Evolutionary conservation across 1,139 yeast genomes (phyloP).

Genomic region (Sugiyamaella sp.): DNA sequence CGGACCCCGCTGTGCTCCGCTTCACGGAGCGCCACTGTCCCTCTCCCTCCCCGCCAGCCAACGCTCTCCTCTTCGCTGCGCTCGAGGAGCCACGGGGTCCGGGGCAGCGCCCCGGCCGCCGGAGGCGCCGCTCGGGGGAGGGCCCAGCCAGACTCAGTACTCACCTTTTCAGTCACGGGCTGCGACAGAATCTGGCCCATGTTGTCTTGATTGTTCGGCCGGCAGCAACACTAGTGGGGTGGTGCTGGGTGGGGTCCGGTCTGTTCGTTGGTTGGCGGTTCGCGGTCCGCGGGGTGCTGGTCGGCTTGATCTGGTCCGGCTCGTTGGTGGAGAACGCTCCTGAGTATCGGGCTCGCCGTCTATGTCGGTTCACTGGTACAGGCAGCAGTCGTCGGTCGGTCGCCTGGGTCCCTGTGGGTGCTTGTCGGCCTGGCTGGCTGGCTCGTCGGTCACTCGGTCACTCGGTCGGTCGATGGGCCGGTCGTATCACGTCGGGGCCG

Average conservation of each 20-base stretch:
- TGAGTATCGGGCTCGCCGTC: no score
- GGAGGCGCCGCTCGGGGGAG: background rate
- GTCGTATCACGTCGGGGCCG: background rate
- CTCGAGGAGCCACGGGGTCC: constrained; percentile 1
- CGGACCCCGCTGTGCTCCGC: no score
- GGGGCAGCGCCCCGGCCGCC: constrained; percentile 1
- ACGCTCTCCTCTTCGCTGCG: background rate
- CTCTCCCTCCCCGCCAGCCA: no score
- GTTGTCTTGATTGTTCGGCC: constrained; percentile 11
- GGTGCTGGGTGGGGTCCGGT: background rate
- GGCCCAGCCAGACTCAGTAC: constrained; percentile 22
- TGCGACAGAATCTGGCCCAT: constrained; percentile 82
- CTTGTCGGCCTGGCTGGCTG: background rate
- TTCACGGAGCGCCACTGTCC: no score
- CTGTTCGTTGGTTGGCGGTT: background rate
- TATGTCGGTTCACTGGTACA: no score
- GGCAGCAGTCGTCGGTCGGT: no score
- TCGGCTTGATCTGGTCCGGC: no score
- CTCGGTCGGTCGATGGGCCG: no score
- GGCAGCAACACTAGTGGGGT: background rate
- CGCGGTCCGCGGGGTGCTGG: background rate
- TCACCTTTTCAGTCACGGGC: constrained; percentile 64
- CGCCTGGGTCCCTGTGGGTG: background rate
- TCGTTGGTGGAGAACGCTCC: no score
- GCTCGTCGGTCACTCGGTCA: no score